Conservation (phyloP, 192 early-diverging fungal genomes). For the Dimargaris cristalligena region DNA sequence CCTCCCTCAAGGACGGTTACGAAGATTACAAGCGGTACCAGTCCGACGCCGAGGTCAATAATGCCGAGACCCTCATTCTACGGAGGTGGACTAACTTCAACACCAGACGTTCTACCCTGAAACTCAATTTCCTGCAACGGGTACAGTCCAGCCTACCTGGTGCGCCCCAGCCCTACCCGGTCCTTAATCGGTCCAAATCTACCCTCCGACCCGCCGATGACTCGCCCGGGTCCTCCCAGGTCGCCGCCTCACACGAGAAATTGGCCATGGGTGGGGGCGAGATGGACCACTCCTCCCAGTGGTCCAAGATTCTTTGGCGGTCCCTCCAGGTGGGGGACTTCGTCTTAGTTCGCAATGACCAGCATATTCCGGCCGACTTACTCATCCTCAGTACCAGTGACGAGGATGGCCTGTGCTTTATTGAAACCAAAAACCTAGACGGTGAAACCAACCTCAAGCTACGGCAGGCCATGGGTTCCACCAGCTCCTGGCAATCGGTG, state of each 20-base stretch:
- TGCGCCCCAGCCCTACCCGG: neutral
- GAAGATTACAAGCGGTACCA: slow-evolving; percentile 83
- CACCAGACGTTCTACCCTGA: slow-evolving; percentile 10
- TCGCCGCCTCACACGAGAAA: slow-evolving; percentile 27
- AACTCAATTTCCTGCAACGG: slow-evolving; percentile 9
- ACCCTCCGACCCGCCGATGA: slow-evolving; percentile 15
- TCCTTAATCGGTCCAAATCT: slow-evolving; percentile 10
- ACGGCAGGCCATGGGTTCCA: slow-evolving; percentile 46
- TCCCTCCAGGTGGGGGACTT: slow-evolving; percentile 79
- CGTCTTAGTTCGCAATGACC: slow-evolving; percentile 63
- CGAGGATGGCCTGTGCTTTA: slow-evolving; percentile 65
- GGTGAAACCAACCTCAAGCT: slow-evolving; percentile 97
- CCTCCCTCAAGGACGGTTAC: slow-evolving; percentile 74
- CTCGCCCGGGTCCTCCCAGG: slow-evolving; percentile 24
- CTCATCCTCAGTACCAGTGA: slow-evolving; percentile 75
- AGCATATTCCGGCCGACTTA: slow-evolving; percentile 82
- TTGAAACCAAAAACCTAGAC: slow-evolving; percentile 98
- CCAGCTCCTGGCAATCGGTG: slow-evolving; percentile 33
- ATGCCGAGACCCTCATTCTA: slow-evolving; percentile 29
- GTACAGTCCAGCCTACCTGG: slow-evolving; percentile 11
- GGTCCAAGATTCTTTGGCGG: slow-evolving; percentile 62
- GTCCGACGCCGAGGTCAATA: slow-evolving; percentile 71
- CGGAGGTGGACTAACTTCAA: slow-evolving; percentile 48
- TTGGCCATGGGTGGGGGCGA: slow-evolving; percentile 13
- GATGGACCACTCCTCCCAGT: slow-evolving; percentile 21